A percentile compares a stretch with the other conserved stretches of the same genome.
These are phyloP conservation scores for Medicago arabica DNA, from an alignment of 306 rosid genomes.

Conservation along the genomic window DNA sequence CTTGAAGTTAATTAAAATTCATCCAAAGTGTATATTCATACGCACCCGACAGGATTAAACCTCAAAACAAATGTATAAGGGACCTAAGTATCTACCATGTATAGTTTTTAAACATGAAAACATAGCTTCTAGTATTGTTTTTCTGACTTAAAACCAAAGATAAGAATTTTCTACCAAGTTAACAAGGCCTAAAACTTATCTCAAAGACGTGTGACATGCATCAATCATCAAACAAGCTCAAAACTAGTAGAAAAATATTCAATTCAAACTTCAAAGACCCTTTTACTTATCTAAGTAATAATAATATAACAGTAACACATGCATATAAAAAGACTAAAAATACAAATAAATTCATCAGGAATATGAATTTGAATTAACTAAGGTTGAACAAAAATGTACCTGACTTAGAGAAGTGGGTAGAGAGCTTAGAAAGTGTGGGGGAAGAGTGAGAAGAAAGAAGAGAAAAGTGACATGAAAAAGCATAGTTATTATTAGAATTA, in stretches of 20 bases:
- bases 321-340: constrained; percentile 16
- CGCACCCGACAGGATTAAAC: no score
- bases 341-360: not conserved
- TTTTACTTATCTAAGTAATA: not conserved
- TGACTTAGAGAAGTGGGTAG: constrained; percentile 57
- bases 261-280: no score
- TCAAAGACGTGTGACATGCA: not conserved
- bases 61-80: no score
- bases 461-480: constrained; percentile 20
- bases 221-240: constrained; percentile 10
- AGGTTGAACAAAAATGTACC: constrained; percentile 47
- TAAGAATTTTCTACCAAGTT: not conserved
- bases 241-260: not conserved
- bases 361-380: not conserved
- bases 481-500: constrained; percentile 19
- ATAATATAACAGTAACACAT: not conserved
- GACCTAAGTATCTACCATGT: no score
- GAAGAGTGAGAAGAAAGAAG: constrained; percentile 44
- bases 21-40: no score
- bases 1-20: no score
- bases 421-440: constrained; percentile 40
- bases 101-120: not conserved
- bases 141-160: constrained; percentile 10
- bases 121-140: constrained; percentile 6
- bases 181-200: constrained; percentile 5